Percentiles rank a stretch among this genome's conserved stretches.
Conservation (phyloP, 306 rosid genomes). For the Fragaria iinumae region DNA sequence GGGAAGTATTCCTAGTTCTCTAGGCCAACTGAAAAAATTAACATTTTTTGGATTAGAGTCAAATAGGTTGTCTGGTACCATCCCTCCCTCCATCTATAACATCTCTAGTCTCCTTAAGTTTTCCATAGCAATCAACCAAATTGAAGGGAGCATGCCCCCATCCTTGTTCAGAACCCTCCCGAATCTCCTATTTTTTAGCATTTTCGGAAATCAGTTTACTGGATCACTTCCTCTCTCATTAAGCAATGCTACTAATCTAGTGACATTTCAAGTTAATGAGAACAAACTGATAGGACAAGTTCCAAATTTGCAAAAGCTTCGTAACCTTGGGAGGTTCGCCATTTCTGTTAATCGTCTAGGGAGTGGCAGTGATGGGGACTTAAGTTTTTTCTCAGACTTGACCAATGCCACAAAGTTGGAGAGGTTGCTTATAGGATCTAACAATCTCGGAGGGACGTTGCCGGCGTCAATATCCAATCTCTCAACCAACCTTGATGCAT, state of each 20-base stretch:
- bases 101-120: not conserved
- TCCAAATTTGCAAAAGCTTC: not conserved
- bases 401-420: not conserved
- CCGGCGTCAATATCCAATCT: not conserved
- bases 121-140: not conserved
- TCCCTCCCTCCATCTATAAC: not conserved
- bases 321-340: too few relatives aligned
- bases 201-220: too few relatives aligned
- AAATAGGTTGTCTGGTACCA: not conserved
- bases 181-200: fast-evolving
- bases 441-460: not conserved
- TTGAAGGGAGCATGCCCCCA: not conserved
- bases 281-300: not conserved
- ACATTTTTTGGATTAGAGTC: too few relatives aligned
- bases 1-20: not conserved
- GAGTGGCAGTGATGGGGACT: not conserved
- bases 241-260: not conserved
- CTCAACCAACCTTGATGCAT: not conserved
- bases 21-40: not conserved
- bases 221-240: not conserved
- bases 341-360: fast-evolving
- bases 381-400: not conserved
- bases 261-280: fast-evolving
- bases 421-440: fast-evolving
- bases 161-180: not conserved